Evolutionary conservation across 495 filamentous ascomycete species (phyloP), one percentile per base, ranked within the genome.

Genomic region (Xylaria venustula): DNA sequence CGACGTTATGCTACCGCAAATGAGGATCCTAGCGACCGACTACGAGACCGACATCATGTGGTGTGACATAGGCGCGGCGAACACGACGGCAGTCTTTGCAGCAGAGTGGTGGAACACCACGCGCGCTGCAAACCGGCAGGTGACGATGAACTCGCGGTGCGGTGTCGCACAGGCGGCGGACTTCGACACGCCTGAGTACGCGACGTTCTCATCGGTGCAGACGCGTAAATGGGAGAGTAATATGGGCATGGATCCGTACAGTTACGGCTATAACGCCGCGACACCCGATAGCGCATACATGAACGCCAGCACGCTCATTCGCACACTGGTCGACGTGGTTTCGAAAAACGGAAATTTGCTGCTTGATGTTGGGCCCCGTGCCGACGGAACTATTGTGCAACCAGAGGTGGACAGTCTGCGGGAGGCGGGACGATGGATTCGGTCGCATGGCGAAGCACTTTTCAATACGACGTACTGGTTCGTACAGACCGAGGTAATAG

Each of bases 391-490:
- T 7, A 81, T 85, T 50, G 64, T 83, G 3, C 72, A 79, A 17
- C 68, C 74, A 2, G 81, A 84, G 66, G 62, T 76, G 36, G 66
- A 73, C 14, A 70, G 77, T 58, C 66, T 85, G 22, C 68, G 76
- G 0, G 66, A 76, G 50, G 82, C 81, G 2, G 83, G 83, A 0
- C 58, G 23, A 6, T 85, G 83, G 83, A 81, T 85, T 51, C 72
- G 73, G 44, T 50, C 54, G 6, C 79, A 85, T 63, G 78, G 61
- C 2, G 82, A 85, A 59, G 80, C 81, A 1, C 74, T 85, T 15
- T 85, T 78, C 60, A 77, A 81, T 32, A 85, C 83, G 7, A 81
- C 79, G 11, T 85, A 85, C 58, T 85, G 82, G 81, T 80, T 81
- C 64, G 69, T 85, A 17, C 78, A 73, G 36, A 76, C 79, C 1